Conservation (phyloP, 176 grass and related monocot genomes). For the Dactylis glomerata region DNA sequence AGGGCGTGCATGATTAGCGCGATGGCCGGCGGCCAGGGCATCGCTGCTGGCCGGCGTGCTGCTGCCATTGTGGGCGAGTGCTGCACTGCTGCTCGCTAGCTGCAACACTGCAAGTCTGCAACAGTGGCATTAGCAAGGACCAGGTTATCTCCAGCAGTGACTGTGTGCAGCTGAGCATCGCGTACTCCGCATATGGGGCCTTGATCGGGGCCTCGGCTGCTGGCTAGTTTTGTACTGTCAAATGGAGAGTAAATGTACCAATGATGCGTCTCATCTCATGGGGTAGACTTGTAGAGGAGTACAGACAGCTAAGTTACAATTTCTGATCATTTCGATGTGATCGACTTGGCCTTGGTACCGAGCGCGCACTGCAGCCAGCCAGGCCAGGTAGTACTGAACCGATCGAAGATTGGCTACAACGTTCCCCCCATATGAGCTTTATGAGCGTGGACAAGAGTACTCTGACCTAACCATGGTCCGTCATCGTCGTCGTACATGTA, state of each 20-base stretch:
- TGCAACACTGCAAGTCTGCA: neutral
- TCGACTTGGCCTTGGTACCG: neutral
- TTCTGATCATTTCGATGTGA: neutral
- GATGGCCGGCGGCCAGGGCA: neutral
- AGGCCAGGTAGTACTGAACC: neutral
- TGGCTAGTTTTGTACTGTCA: neutral
- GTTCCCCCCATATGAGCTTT: neutral
- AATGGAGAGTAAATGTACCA: neutral
- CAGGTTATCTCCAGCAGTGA: slow-evolving; percentile 15
- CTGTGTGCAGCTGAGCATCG: neutral
- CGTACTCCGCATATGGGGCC: neutral
- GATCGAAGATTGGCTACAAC: neutral
- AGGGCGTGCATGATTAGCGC: neutral
- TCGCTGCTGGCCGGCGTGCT: neutral
- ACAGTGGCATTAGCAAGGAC: neutral
- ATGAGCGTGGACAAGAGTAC: neutral
- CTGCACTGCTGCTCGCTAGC: neutral
- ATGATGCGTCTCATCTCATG: neutral
- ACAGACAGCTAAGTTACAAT: neutral
- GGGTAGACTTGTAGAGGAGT: neutral
- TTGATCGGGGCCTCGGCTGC: neutral
- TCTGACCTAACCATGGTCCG: neutral
- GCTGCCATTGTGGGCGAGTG: neutral
- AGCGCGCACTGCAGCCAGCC: neutral
- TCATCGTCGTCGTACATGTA: neutral